Conservation (phyloP, 495 filamentous ascomycete genomes). For the Xylaria longipes region DNA sequence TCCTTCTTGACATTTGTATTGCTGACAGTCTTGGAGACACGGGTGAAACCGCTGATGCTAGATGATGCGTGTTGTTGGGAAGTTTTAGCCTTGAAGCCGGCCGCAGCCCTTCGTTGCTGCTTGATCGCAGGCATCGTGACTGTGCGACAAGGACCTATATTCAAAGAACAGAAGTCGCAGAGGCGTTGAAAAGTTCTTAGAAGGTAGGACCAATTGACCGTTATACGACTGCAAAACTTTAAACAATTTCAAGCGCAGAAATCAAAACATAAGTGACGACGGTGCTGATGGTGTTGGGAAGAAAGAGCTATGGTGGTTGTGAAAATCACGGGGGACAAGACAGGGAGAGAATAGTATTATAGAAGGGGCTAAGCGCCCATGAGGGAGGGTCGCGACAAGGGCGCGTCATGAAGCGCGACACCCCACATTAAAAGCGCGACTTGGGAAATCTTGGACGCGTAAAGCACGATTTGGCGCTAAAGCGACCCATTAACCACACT, state of each 20-base stretch:
- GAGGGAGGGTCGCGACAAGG: constrained; percentile 3
- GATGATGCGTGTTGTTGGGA: constrained; percentile 31
- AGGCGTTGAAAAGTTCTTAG: not conserved
- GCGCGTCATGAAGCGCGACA: constrained; percentile 9
- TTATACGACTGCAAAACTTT: not conserved
- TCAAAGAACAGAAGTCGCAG: not conserved
- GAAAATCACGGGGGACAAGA: not conserved
- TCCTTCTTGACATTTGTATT: constrained; percentile 39
- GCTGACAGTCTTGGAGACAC: constrained; percentile 42
- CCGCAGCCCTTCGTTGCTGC: constrained; percentile 35
- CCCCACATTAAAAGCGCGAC: constrained; percentile 17
- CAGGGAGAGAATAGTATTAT: not conserved
- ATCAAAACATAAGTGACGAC: constrained; percentile 7
- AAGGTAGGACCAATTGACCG: not conserved
- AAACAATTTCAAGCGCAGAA: not conserved
- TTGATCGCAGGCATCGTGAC: constrained; percentile 32
- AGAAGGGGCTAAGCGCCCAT: constrained; percentile 15
- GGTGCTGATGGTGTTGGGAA: not conserved
- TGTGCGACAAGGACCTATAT: not conserved
- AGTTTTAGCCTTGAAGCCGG: constrained; percentile 28
- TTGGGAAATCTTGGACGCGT: constrained; percentile 18
- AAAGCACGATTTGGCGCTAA: constrained; percentile 17
- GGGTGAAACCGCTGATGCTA: constrained; percentile 46
- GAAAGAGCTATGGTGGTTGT: constrained; percentile 13
- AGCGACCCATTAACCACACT: not conserved